Conservation (phyloP, 306 rosid genomes). For the Abrus pulchellus region DNA sequence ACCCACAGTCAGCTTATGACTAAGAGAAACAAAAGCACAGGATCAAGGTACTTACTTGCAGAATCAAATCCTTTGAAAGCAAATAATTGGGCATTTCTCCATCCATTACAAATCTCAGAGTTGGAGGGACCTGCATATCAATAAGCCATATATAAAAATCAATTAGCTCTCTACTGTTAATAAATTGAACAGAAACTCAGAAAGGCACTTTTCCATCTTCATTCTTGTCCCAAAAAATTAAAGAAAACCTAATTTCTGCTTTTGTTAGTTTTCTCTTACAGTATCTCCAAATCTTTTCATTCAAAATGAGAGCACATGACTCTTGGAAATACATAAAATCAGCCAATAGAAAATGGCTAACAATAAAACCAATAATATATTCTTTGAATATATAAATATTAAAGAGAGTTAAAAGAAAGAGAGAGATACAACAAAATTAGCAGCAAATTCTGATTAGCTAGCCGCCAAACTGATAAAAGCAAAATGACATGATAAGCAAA, state of each 20-base stretch:
- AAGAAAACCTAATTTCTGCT: background rate
- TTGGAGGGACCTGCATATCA: constrained; percentile 85
- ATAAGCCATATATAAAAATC: constrained; percentile 19
- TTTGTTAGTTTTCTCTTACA: constrained; percentile 1
- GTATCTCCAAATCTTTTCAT: background rate
- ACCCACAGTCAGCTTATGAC: background rate
- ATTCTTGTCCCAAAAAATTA: background rate
- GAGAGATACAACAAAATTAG: constrained; percentile 4
- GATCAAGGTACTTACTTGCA: constrained; percentile 68
- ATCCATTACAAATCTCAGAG: constrained; percentile 84
- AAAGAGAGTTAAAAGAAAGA: background rate
- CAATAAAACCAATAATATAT: background rate
- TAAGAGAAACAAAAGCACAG: constrained; percentile 18
- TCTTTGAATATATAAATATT: constrained; percentile 3
- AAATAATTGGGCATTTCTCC: constrained; percentile 96
- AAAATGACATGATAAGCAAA: constrained; percentile 14
- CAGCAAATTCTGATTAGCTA: background rate
- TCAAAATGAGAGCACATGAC: constrained; percentile 10
- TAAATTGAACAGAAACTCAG: constrained; percentile 2
- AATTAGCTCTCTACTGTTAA: background rate
- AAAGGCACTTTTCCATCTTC: constrained; percentile 25
- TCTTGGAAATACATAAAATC: constrained; percentile 4
- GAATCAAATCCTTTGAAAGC: constrained; percentile 95
- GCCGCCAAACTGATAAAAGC: background rate
- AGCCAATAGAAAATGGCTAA: constrained; percentile 6